Conservation (phyloP, 2,329 filamentous ascomycete species). For the Hypoxylon sp. region DNA sequence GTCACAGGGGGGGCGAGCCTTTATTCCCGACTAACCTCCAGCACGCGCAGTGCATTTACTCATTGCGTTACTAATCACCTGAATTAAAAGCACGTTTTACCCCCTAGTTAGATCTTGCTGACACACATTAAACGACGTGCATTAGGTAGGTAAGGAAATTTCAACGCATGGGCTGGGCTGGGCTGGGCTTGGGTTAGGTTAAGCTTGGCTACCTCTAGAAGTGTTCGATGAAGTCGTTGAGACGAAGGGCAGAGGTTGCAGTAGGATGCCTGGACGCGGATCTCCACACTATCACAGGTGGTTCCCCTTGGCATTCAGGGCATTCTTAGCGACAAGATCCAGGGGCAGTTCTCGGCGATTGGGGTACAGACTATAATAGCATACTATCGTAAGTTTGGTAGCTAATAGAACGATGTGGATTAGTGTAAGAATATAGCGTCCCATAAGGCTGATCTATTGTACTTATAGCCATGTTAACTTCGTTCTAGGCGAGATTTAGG, state of each 20-base stretch:
- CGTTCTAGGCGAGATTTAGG: slow-evolving; percentile 6
- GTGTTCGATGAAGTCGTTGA: slow-evolving; percentile 13
- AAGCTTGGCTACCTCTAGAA: background rate
- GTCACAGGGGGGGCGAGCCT: background rate
- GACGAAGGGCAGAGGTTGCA: slow-evolving; percentile 14
- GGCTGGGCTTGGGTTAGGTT: slow-evolving; percentile 3
- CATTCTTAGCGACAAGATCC: background rate
- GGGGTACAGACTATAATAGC: slow-evolving; percentile 5
- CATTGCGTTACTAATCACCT: background rate
- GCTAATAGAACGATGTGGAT: slow-evolving; percentile 10
- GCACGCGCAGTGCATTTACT: slow-evolving; percentile 4
- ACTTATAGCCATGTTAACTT: background rate
- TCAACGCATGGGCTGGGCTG: background rate
- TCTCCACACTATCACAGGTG: slow-evolving; percentile 9
- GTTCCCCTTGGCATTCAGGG: slow-evolving; percentile 7
- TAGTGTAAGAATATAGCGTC: slow-evolving; percentile 7
- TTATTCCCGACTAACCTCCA: slow-evolving; percentile 9
- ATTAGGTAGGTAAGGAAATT: slow-evolving; percentile 6
- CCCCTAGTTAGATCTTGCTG: slow-evolving; percentile 5
- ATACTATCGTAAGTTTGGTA: background rate
- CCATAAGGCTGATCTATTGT: slow-evolving; percentile 33
- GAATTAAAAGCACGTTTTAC: background rate
- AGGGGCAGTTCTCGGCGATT: slow-evolving; percentile 8
- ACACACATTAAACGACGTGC: background rate
- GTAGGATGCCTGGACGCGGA: slow-evolving; percentile 37